Percentiles rank a stretch among this genome's conserved stretches.
phyloP scores from a whole-genome alignment of 306 rosid species.

The Lathyrus tuberosus region DNA sequence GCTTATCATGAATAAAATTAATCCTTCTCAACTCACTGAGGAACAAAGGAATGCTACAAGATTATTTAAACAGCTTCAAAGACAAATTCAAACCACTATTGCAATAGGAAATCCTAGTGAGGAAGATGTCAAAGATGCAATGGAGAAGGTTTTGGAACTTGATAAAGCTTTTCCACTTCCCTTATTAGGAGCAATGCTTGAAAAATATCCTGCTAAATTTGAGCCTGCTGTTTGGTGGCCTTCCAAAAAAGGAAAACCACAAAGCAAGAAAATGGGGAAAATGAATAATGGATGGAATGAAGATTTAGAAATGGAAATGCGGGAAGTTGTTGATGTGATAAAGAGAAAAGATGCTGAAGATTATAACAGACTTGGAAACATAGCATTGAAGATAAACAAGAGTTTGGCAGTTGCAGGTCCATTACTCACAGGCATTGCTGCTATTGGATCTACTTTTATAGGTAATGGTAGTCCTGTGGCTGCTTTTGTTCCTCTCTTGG shows the following conservation, averaged over 20 bases:
- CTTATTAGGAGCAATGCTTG: conserved; percentile 72
- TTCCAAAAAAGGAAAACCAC: conserved; percentile 4
- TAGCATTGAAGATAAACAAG: conserved; percentile 64
- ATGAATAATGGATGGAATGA: conserved; percentile 64
- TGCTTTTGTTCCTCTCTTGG: conserved; percentile 48
- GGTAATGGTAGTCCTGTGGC: conserved; percentile 43
- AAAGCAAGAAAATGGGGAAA: neutral
- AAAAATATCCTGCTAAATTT: conserved; percentile 60
- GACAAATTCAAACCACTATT: conserved; percentile 49
- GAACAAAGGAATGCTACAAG: conserved; percentile 79
- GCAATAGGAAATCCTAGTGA: conserved; percentile 39
- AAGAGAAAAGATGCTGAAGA: conserved; percentile 65
- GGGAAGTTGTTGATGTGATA: conserved; percentile 55
- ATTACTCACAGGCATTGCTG: conserved; percentile 71
- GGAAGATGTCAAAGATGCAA: conserved; percentile 50
- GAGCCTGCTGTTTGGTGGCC: conserved; percentile 92
- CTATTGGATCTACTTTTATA: conserved; percentile 50
- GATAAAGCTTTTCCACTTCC: conserved; percentile 90
- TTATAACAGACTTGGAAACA: conserved; percentile 67
- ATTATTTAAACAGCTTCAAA: conserved; percentile 55
- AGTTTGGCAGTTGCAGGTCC: conserved; percentile 67
- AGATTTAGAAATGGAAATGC: conserved; percentile 58
- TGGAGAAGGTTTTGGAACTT: conserved; percentile 61
- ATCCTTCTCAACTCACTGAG: conserved; percentile 84
- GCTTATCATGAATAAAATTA: conserved; percentile 66